Conservation (phyloP, 208 protist genomes). For the Wallacemonas sp. region DNA sequence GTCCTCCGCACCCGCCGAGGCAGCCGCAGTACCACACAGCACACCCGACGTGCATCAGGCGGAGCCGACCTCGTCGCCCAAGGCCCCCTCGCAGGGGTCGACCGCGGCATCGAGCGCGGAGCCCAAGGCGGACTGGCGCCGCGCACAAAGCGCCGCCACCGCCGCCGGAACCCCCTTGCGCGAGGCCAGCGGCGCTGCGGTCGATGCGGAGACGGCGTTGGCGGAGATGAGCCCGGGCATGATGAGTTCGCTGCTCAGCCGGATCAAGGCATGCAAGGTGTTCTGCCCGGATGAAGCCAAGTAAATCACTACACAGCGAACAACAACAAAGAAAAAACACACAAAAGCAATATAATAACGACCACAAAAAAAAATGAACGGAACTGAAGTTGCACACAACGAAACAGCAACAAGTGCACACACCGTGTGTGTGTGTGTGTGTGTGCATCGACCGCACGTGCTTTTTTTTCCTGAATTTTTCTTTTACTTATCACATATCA, state of each 20-base stretch:
- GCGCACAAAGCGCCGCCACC: no score
- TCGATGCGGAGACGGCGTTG: background rate
- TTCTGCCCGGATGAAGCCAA: constrained; percentile 82
- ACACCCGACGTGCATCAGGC: no score
- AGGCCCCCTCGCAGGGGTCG: no score
- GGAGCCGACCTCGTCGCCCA: no score
- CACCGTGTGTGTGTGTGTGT: no score
- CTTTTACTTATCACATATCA: background rate
- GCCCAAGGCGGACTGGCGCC: background rate
- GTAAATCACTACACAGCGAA: background rate
- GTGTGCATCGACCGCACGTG: background rate
- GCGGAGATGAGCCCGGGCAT: constrained; percentile 8
- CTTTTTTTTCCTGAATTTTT: background rate
- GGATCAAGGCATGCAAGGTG: constrained; percentile 77
- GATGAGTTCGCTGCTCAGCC: constrained; percentile 39
- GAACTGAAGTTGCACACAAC: no score
- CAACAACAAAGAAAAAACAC: background rate
- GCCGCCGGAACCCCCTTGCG: no score
- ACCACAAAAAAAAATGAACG: no score
- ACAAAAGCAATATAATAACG: background rate
- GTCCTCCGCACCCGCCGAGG: background rate
- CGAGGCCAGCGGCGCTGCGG: no score
- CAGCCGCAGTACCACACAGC: background rate
- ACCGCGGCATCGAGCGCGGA: no score
- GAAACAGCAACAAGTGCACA: no score